A percentile compares a stretch with the other conserved stretches of the same genome.
Evolutionary conservation across 1,284 basidiomycete species (phyloP).

Genomic region (Tausonia pullulans): DNA sequence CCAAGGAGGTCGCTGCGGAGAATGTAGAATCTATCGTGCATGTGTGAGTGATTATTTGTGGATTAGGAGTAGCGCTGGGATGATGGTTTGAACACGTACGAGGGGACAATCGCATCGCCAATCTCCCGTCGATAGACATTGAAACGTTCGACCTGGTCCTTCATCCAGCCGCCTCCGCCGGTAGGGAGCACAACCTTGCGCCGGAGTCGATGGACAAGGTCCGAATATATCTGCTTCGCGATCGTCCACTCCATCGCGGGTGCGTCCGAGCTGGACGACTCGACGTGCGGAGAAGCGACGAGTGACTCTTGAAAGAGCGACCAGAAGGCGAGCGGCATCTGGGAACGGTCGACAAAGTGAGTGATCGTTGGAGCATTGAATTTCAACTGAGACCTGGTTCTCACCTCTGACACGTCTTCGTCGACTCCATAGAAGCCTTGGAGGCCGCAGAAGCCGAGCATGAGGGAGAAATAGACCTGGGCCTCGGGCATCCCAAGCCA

Average conservation of each 20-base stretch:
- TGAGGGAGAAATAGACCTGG: constrained; percentile 56
- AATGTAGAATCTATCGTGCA: constrained; percentile 60
- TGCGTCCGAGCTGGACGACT: constrained; percentile 37
- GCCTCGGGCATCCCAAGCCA: constrained; percentile 51
- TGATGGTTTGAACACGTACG: constrained; percentile 42
- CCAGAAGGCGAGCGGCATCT: constrained; percentile 72
- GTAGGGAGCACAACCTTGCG: constrained; percentile 60
- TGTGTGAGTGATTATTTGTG: neutral
- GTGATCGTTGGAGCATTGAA: too few species aligned
- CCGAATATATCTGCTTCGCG: constrained; percentile 62
- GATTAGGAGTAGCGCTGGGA: neutral
- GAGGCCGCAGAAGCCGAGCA: constrained; percentile 64
- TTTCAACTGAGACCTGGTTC: constrained; percentile 1
- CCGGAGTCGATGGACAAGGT: constrained; percentile 58
- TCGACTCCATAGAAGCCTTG: constrained; percentile 65
- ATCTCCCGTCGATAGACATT: constrained; percentile 65
- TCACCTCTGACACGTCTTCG: constrained; percentile 64
- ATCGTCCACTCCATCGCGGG: constrained; percentile 38
- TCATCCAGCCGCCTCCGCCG: constrained; percentile 47
- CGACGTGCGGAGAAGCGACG: constrained; percentile 54
- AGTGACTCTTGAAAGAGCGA: constrained; percentile 77
- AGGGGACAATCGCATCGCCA: constrained; percentile 80
- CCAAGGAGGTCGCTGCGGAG: constrained; percentile 67
- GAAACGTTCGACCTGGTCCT: constrained; percentile 37
- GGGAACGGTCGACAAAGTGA: neutral